Evolutionary conservation across 2,329 filamentous ascomycete genomes (phyloP), one percentile per base, ranked within the genome.

Genomic region (Cytospora mali): DNA sequence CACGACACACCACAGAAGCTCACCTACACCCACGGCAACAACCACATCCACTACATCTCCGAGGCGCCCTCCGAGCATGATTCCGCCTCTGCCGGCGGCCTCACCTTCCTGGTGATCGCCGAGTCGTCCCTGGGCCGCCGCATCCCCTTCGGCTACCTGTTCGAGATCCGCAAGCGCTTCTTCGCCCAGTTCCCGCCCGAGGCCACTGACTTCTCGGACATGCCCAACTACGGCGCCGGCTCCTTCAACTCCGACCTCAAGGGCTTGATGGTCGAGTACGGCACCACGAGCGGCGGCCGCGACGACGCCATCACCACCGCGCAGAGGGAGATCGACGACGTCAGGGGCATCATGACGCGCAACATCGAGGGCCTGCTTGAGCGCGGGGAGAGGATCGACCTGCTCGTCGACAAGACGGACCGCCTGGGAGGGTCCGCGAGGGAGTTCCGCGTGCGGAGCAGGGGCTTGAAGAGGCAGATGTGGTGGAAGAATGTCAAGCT

Each of bases 401-500:
- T 97, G 69, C 79, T 99, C 52, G 93, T 99, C 25, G 93, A 98
- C 75, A 97, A 99, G 86, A 99, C 96, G 55, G 94, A 97, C 74
- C 83, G 93, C 50, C 77, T 99, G 46, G 95, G 94, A 16, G 92
- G 91, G 29, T 95, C 88, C 74, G 93, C 95, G 58, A 83, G 89
- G 70, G 95, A 99, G 74, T 99, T 99, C 74, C 82, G 95, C 58
- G 88, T 98, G 21, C 84, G 94, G 69, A 96, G 91, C 74, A 82
- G 93, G 28, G 93, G 92, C 1, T 76, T 99, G 70, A 91, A 95
- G 79, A 85, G 96, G 73, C 85, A 89, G 77, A 98, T 99, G 95
- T 99, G 95, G 95, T 98, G 94, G 94, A 98, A 98, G 88, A 98
- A 99, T 75, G 85, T 96, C 52, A 96, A 96, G 80, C 78, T 99